Percentiles rank a stretch among this genome's conserved stretches.
These are phyloP conservation scores for Skeletonema costatum DNA, from an alignment of 108 stramenopile genomes.

Conservation along the genomic window DNA sequence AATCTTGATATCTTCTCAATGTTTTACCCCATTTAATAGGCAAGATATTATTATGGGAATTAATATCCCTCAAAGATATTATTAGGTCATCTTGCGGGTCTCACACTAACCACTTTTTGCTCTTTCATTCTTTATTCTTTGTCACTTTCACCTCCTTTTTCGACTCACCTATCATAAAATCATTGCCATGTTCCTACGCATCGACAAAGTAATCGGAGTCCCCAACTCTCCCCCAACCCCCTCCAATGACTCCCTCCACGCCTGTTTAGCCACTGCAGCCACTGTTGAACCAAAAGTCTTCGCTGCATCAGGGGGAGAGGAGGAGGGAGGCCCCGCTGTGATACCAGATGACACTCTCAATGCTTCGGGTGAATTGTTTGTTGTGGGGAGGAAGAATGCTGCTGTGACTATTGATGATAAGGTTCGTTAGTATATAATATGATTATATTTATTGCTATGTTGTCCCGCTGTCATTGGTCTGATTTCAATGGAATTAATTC, in stretches of 20 bases:
- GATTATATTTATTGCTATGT: neutral
- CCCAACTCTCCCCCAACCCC: conserved; percentile 4
- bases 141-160: too few species aligned
- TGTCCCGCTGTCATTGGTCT: neutral
- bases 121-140: too few species aligned
- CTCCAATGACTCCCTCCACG: conserved; percentile 31
- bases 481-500: neutral
- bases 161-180: too few species aligned
- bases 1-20: too few species aligned
- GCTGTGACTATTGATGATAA: conserved; percentile 32
- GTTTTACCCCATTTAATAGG: too few species aligned
- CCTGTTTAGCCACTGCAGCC: conserved; percentile 36
- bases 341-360: neutral
- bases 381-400: conserved; percentile 42
- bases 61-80: too few species aligned
- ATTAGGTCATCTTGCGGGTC: too few species aligned
- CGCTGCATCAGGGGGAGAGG: neutral
- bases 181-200: conserved; percentile 41
- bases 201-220: conserved; percentile 34
- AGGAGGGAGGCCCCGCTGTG: neutral
- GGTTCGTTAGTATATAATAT: neutral
- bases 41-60: too few species aligned
- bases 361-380: conserved; percentile 31
- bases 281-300: neutral
- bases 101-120: too few species aligned